Percentiles rank a stretch among this genome's conserved stretches.
These are phyloP conservation scores for Penicillium griseofulvum DNA, from an alignment of 2,329 filamentous ascomycete species.

Conservation along the genomic window DNA sequence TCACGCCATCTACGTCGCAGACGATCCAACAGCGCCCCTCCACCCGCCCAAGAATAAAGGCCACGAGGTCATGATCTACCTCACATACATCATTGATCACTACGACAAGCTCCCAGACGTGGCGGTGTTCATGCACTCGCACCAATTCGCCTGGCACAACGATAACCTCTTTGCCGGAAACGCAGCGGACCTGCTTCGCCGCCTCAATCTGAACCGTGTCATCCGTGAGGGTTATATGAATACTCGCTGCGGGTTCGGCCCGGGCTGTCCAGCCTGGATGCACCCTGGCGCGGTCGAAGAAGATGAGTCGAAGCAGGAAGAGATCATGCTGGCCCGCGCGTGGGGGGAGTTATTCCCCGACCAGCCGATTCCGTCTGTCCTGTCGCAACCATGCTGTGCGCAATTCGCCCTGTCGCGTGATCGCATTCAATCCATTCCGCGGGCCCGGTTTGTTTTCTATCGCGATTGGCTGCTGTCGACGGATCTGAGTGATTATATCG, in stretches of 20 bases:
- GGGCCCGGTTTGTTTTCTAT: constrained; percentile 55
- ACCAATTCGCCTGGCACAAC: constrained; percentile 60
- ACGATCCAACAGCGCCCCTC: constrained; percentile 50
- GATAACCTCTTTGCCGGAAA: constrained; percentile 53
- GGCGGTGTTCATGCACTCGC: constrained; percentile 60
- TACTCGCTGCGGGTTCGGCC: constrained; percentile 57
- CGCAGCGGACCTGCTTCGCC: constrained; percentile 50
- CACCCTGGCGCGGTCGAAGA: constrained; percentile 45
- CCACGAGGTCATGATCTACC: constrained; percentile 61
- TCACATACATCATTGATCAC: constrained; percentile 62
- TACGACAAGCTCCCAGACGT: constrained; percentile 60
- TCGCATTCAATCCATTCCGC: constrained; percentile 54
- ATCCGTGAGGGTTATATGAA: constrained; percentile 58
- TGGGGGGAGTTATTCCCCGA: constrained; percentile 51
- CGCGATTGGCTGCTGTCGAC: constrained; percentile 62
- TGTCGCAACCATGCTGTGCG: constrained; percentile 62
- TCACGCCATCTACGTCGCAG: constrained; percentile 52
- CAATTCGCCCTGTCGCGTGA: constrained; percentile 62
- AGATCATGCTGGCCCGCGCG: constrained; percentile 45
- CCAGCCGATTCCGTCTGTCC: constrained; percentile 46
- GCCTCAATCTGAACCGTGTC: constrained; percentile 53
- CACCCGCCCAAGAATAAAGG: constrained; percentile 60
- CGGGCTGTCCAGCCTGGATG: constrained; percentile 60
- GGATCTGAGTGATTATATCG: constrained; percentile 54
- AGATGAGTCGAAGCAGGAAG: constrained; percentile 47